Evolutionary conservation across 2,329 filamentous ascomycete genomes (phyloP).

Genomic region (Alternaria sp.): DNA sequence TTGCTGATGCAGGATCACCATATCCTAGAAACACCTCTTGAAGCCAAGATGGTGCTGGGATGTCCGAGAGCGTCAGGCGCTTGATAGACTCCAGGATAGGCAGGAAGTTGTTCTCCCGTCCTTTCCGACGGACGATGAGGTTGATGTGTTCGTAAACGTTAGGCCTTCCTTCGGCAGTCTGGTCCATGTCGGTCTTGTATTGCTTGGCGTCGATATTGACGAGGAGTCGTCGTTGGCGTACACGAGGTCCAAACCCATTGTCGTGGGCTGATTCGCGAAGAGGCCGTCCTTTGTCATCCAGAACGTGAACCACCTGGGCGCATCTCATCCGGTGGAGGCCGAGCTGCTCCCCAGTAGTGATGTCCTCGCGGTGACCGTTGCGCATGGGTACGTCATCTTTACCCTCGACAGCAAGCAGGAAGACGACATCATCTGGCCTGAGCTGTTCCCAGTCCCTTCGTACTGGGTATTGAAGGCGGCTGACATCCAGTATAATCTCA

Average conservation of each 20-base stretch:
- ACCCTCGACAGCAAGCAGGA: constrained; percentile 79
- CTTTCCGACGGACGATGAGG: constrained; percentile 80
- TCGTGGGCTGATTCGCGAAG: constrained; percentile 71
- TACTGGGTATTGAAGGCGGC: constrained; percentile 76
- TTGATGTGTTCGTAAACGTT: constrained; percentile 89
- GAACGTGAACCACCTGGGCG: constrained; percentile 84
- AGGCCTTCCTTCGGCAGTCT: constrained; percentile 69
- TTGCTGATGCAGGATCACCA: constrained; percentile 87
- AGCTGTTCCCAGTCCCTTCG: constrained; percentile 90
- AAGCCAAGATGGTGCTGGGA: constrained; percentile 87
- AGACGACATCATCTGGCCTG: constrained; percentile 86
- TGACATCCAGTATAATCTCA: constrained; percentile 85
- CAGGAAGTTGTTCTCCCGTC: constrained; percentile 97
- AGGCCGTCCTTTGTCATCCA: constrained; percentile 82
- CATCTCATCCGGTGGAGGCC: constrained; percentile 77
- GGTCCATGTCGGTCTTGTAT: constrained; percentile 79
- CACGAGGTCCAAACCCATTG: constrained; percentile 68
- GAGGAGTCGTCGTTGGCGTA: constrained; percentile 73
- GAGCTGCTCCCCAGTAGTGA: constrained; percentile 65
- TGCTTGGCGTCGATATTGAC: constrained; percentile 81
- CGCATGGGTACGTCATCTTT: constrained; percentile 60
- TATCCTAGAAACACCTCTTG: constrained; percentile 98
- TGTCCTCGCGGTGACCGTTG: constrained; percentile 62
- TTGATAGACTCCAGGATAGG: constrained; percentile 91
- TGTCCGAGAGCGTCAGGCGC: constrained; percentile 82